These are phyloP conservation scores for Epichloe sylvatica DNA, from an alignment of 2,329 filamentous ascomycete genomes.

Conservation along the genomic window DNA sequence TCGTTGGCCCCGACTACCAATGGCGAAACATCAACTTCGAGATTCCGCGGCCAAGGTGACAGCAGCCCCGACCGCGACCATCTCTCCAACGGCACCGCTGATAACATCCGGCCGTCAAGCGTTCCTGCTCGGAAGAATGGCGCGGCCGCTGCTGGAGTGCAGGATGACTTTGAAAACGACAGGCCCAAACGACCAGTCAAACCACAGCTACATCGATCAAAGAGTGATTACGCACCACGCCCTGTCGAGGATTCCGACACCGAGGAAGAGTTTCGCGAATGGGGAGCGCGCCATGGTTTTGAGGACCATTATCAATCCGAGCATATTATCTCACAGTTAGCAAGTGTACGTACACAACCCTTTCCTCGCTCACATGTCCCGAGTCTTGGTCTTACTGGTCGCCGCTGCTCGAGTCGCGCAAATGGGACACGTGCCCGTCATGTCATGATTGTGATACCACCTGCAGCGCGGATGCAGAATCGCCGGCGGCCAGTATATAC, in stretches of 20 bases:
- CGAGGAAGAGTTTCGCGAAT: conserved; percentile 33
- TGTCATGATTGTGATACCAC: conserved; percentile 4
- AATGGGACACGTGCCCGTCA: conserved; percentile 3
- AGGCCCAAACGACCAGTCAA: conserved; percentile 28
- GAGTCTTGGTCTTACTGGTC: not conserved
- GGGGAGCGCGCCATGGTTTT: conserved; percentile 68
- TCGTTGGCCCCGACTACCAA: conserved; percentile 15
- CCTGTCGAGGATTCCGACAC: conserved; percentile 27
- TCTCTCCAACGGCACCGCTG: conserved; percentile 13
- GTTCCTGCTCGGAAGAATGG: conserved; percentile 31
- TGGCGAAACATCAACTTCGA: conserved; percentile 17
- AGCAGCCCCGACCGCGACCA: conserved; percentile 17
- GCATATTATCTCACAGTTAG: conserved; percentile 73
- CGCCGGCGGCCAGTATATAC: not conserved
- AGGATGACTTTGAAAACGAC: conserved; percentile 22
- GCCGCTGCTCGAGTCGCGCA: conserved; percentile 2
- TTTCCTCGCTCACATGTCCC: not conserved
- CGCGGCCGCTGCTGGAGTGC: conserved; percentile 11
- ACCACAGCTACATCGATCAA: conserved; percentile 40
- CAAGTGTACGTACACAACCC: conserved; percentile 44
- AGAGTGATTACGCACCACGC: conserved; percentile 39
- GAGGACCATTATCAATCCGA: conserved; percentile 85
- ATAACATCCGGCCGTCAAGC: conserved; percentile 30
- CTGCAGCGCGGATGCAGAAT: not conserved
- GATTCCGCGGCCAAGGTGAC: conserved; percentile 15